Percentiles rank a stretch among this genome's conserved stretches.
Conservation (phyloP, 352 stramenopile species). For the Phytopythium litorale region DNA sequence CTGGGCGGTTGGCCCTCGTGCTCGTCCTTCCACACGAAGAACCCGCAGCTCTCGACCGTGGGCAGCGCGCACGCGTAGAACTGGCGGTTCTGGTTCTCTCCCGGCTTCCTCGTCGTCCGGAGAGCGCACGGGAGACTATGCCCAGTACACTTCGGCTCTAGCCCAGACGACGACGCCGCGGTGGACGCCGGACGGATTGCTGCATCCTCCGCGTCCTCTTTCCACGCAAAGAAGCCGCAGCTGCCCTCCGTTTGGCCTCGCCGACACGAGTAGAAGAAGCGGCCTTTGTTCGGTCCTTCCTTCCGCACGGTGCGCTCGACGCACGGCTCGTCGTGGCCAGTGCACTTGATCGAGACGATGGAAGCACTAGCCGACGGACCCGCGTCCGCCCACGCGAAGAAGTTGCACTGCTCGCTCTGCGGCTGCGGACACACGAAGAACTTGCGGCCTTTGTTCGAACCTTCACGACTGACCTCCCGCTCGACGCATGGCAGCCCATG, state of each 20-base stretch:
- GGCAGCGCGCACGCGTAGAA: constrained; percentile 91
- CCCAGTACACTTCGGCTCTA: constrained; percentile 27
- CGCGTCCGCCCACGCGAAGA: constrained; percentile 92
- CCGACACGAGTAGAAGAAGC: constrained; percentile 57
- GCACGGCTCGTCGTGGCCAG: constrained; percentile 59
- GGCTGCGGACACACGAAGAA: constrained; percentile 90
- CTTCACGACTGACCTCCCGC: constrained; percentile 53
- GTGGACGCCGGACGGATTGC: constrained; percentile 2
- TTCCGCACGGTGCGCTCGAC: constrained; percentile 59
- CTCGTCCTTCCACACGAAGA: constrained; percentile 93
- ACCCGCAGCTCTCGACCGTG: constrained; percentile 72
- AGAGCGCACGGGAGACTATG: constrained; percentile 40
- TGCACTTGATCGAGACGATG: constrained; percentile 30
- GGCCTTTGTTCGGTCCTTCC: constrained; percentile 64
- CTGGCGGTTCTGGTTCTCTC: constrained; percentile 87
- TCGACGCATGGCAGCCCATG: constrained; percentile 49
- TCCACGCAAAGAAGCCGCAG: constrained; percentile 76
- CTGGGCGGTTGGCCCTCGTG: constrained; percentile 10
- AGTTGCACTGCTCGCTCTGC: constrained; percentile 84
- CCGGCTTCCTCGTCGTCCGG: constrained; percentile 40
- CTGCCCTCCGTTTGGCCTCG: constrained; percentile 50
- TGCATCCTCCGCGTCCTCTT: constrained; percentile 39
- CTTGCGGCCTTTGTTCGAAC: constrained; percentile 88
- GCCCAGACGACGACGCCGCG: background rate
- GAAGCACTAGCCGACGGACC: constrained; percentile 1